Evolutionary conservation across 2,329 filamentous ascomycete genomes (phyloP), one percentile per base, ranked within the genome.

Genomic region (Neobulgaria alba): DNA sequence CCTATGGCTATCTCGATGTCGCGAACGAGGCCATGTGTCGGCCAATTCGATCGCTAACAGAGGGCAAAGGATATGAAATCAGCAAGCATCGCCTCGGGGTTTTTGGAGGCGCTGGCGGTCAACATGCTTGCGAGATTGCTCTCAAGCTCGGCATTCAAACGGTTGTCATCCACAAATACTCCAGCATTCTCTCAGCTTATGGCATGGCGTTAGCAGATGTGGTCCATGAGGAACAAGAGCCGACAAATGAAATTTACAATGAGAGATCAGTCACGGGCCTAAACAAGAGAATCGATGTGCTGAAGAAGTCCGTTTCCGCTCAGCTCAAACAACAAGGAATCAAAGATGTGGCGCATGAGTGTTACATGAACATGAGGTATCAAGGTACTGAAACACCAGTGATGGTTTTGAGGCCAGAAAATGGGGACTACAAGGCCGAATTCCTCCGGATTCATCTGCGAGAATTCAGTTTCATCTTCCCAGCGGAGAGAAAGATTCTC

Each of bases 401-500:
- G 36, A 94, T 93, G 86, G 78, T 93, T 29, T 63, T 89, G 51
- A 83, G 81, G 61, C 85, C 86, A 0, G 77, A 75, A 4, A 75
- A 84, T n/a, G 31, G 35, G 1, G 44, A 47, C 16, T 94, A 87
- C 61, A 84, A 79, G 3, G 73, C 79, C 48, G 86, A 85, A 0
- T 95, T 95, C 54, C 69, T 92, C 29, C 76, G 77, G 52, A 85
- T 93, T 53, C 88, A 95, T 55, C 79, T 85, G 33, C 85, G 89
- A 55, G 88, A 95, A 56, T n/a, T n/a, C n/a, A n/a, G n/a, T n/a
- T 95, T 95, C 57, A 85, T 85, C 1, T 95, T 95, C 57, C 90
- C 83, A 0, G 67, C 94, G 1, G 76, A 77, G 19, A 72, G 87
- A 36, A 85, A 94, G 50, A 84, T 94, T 43, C 85, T 94, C 23